These are phyloP conservation scores for Xylariaceae sp. DNA, from an alignment of 2,329 filamentous ascomycete genomes.

Conservation along the genomic window DNA sequence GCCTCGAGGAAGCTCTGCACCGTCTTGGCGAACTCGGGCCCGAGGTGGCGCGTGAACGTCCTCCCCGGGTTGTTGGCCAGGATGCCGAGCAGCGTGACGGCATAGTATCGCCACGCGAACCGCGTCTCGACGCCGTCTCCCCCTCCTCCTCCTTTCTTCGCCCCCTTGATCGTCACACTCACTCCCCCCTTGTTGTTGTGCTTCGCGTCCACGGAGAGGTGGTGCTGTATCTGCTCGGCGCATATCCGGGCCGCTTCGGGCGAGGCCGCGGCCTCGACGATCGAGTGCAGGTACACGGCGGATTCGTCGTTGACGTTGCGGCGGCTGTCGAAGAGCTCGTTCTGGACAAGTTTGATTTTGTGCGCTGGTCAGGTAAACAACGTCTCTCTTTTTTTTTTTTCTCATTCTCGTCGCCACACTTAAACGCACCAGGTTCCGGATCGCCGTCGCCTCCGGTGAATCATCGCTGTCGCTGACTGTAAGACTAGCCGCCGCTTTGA, in stretches of 20 bases:
- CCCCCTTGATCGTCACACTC: no score
- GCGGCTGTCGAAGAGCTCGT: conserved; percentile 74
- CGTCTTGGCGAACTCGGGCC: conserved; percentile 74
- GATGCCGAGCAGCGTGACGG: conserved; percentile 91
- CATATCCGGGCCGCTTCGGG: conserved; percentile 78
- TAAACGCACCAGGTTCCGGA: conserved; percentile 5
- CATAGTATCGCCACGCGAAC: conserved; percentile 83
- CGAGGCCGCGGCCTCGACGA: conserved; percentile 90
- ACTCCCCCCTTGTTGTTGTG: no score
- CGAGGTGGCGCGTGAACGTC: conserved; percentile 86
- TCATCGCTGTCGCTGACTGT: no score
- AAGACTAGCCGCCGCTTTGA: no score
- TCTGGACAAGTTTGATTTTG: conserved; percentile 41
- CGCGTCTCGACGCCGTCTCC: conserved; percentile 59
- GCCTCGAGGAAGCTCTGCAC: conserved; percentile 69
- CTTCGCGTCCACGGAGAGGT: conserved; percentile 41
- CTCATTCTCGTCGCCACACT: no score
- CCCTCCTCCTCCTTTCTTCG: background rate
- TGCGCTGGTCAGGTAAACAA: no score
- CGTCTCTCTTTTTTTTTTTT: no score
- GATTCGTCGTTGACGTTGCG: conserved; percentile 61
- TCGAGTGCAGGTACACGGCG: conserved; percentile 84
- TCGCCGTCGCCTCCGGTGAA: background rate
- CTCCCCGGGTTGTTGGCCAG: conserved; percentile 84
- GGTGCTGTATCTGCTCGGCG: conserved; percentile 75